Conservation (phyloP, 345 rosid genomes). For the Physaria fendleri region DNA sequence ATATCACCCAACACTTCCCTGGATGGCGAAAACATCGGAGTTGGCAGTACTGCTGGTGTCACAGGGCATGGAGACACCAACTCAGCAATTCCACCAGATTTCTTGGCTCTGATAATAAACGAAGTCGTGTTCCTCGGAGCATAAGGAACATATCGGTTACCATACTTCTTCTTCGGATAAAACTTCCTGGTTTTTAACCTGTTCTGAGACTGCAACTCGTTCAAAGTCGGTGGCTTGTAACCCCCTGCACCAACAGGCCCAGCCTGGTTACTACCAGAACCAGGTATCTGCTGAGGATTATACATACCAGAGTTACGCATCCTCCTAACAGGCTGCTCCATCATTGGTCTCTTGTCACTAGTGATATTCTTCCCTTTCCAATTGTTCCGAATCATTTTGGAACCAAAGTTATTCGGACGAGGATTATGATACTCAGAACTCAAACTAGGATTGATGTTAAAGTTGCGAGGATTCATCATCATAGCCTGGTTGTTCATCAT, state of each 20-base stretch:
- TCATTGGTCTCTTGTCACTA: slow-evolving; percentile 31
- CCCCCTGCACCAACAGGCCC: too few relatives aligned
- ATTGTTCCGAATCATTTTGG: slow-evolving; percentile 33
- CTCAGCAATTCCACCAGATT: slow-evolving; percentile 84
- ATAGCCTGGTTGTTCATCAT: slow-evolving; percentile 38
- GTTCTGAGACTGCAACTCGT: slow-evolving; percentile 80
- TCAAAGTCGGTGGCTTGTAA: slow-evolving; percentile 74
- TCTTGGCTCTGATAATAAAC: slow-evolving; percentile 80
- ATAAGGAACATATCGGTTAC: slow-evolving; percentile 69
- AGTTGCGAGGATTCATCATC: slow-evolving; percentile 46
- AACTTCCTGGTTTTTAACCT: slow-evolving; percentile 66
- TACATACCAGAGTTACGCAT: slow-evolving; percentile 40
- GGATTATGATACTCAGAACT: slow-evolving; percentile 37
- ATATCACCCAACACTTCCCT: slow-evolving; percentile 88
- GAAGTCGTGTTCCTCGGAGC: slow-evolving; percentile 94
- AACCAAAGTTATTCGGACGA: slow-evolving; percentile 30
- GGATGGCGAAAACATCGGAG: slow-evolving; percentile 75
- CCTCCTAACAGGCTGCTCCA: slow-evolving; percentile 37
- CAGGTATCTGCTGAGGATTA: slow-evolving; percentile 43
- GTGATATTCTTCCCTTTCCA: slow-evolving; percentile 79
- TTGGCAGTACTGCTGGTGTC: slow-evolving; percentile 79
- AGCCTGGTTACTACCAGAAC: too few relatives aligned
- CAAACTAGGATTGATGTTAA: slow-evolving; percentile 33
- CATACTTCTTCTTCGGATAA: slow-evolving; percentile 60
- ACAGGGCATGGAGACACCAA: slow-evolving; percentile 95